Evolutionary conservation across 129 eudicot genomes (phyloP), one percentile per base, ranked within the genome.

Genomic region (Flaveria trinervia): DNA sequence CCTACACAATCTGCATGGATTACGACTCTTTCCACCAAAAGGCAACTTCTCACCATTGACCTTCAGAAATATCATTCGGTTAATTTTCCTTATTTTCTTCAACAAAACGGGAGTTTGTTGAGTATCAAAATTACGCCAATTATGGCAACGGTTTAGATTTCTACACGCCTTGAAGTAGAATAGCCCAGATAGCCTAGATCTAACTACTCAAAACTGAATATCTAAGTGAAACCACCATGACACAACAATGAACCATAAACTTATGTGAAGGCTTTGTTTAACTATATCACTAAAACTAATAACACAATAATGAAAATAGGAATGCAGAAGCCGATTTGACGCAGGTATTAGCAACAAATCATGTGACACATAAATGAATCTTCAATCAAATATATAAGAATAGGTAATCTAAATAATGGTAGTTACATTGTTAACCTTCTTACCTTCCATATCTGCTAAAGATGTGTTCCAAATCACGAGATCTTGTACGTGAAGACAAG

Each of bases 1-100:
- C 86, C 89, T 86, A 85, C 82, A 86, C 78, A 85, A 65, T 78
- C 84, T 46, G 86, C 91, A 74, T 77, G 88, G 76, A 78, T 77
- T 77, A 84, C 84, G 82, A 86, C 89, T 92, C 86, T 85, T 76
- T 80, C 91, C 92, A 88, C 85, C 93, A 88, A 66, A 36, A 86
- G 94, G 92, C 84, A 88, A 92, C 88, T 76, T 91, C 97, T 84
- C 97, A 92, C 97, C 95, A 86, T 74, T 87, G 89, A 89, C 97
- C 94, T 88, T 91, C 94, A 88, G 54, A 83, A 86, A 91, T 77
- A 91, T 80, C 86, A 88, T 81, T 88, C 92, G 83, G 96, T 87
- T 83, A 90, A 87, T 65, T 76, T 73, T 75, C 80, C 80, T 81
- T 82, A 77, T 77, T 74, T 77, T 66, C 66, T 43, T 64, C 18